Base-by-base conservation (phyloP, 495 filamentous ascomycete genomes). In the Stereocaulon alpinum region DNA sequence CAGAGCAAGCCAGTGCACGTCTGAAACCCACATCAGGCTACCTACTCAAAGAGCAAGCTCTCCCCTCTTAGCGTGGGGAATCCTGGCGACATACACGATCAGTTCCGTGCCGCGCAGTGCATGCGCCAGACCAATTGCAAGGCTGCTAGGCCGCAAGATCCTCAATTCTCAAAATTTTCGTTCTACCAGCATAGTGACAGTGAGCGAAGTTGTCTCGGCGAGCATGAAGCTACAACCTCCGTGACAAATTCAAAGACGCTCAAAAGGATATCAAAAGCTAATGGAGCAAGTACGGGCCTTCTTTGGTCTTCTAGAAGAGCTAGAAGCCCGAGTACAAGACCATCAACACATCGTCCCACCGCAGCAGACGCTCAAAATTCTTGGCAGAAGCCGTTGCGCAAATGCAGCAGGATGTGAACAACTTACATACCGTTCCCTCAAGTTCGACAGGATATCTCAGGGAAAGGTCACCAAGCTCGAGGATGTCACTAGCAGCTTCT, bases 141-240 rank as follows among this genome's bases (percentile, higher is more conserved):
- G 29, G 49, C 49, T 51, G 49, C 49, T 0, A 51, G 29, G 27
- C 49, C 32, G 10, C 32, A 37, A 6, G 22, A 14, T 15, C 27
- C 20, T 14, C 11, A 15, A 27, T 12, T 22, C 6, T 17, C 22
- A 0, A 29, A 24, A 30, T 29, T 32, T 32, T 51, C 45, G 2
- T 59, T 59, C 4, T 29, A 32, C 56, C 45, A 52, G 56, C 45
- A 18, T 51, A 40, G 17, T 51, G 37, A 59, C 56, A 4, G 32
- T 51, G 45, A 34, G n/a, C 6, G 56, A 34, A 14, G 44, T 51
- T 6, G 37, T 41, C 1, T 15, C 34, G 7, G 29, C 24, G 34
- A 59, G 20, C 56, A 50, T 44, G 30, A 43, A 59, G 29, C 34
- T 30, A 30, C n/a, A 40, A 20, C 15, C 56, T 59, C 18, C 37